Evolutionary conservation across 345 rosid genomes (phyloP), one percentile per base, ranked within the genome.

Genomic region (Psidium friedrichsthalianum): DNA sequence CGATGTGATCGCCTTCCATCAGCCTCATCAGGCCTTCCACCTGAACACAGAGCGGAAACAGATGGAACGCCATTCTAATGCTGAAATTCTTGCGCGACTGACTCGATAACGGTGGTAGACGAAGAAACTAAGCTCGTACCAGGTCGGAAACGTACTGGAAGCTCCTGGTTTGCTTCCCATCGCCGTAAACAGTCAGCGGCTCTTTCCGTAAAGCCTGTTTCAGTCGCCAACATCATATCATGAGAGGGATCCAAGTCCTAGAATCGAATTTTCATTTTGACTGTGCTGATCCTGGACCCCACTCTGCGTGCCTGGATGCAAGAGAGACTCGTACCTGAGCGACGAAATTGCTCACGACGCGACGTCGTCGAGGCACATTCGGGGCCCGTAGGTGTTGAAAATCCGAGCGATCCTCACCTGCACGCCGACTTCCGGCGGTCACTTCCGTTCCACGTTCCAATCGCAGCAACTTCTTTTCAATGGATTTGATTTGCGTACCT

Each of bases 1-100:
- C 99, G 11, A 96, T 98, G 40, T 96, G 98, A 69, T 97, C 96
- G 18, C 99, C 96, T 92, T 97, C 99, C 99, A 97, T 96, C 84
- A 97, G 87, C 49, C 99, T 95, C 91, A 96, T 93, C 83, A 96
- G 90, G 85, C 99, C 99, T 89, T 97, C 99, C 9, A 97, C 99
- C 98, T 95, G 89, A 69, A 18, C 47, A 9, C 25, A 2, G 78
- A 18, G 4, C 3, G 4, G 12, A 36, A 4, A 18, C 24, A 69
- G 47, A 69, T 69, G 0, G 12, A 36, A 18, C 25, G 78, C 78
- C 21, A 36, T 9, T 20, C 47, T 36, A 8, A 18, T 36, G 78
- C 78, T 18, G 9, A 18, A 69, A 36, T 5, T 69, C 47, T 5
- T 0, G 11, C 47, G 3, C 0, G 47, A 36, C 5, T 18, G 36